phyloP scores from a whole-genome alignment of 306 rosid species.

The Crataegus laevigata region DNA sequence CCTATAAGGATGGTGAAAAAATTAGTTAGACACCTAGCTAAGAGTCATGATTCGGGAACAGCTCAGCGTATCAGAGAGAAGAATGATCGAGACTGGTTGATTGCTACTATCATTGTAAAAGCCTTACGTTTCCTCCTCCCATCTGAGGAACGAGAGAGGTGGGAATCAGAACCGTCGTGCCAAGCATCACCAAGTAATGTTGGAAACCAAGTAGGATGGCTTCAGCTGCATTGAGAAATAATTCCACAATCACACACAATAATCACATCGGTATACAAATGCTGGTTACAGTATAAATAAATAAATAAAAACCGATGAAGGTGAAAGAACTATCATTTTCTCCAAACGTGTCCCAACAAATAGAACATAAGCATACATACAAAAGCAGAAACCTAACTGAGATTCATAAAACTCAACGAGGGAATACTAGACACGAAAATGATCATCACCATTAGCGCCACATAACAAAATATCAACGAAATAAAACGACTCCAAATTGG shows the following conservation, averaged over 20 bases:
- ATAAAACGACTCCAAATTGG: neutral
- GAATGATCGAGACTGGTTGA: slow-evolving; percentile 10
- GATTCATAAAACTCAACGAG: neutral
- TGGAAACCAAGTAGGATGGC: slow-evolving; percentile 96
- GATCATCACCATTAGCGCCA: neutral
- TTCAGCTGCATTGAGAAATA: slow-evolving; percentile 58
- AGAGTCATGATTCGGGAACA: neutral
- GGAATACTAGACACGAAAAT: neutral
- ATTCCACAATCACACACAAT: slow-evolving; percentile 3
- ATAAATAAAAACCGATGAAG: neutral
- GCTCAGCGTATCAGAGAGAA: neutral
- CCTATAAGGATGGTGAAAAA: slow-evolving; percentile 36
- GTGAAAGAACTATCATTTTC: neutral
- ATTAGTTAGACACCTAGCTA: slow-evolving; percentile 12
- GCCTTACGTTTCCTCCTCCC: slow-evolving; percentile 98
- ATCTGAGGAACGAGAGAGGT: slow-evolving; percentile 85
- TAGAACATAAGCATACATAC: neutral
- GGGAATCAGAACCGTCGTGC: slow-evolving; percentile 89
- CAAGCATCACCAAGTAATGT: slow-evolving; percentile 97
- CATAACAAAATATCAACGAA: neutral
- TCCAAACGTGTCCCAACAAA: neutral
- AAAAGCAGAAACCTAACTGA: neutral
- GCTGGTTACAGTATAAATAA: neutral
- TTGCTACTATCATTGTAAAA: neutral
- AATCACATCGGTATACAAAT: slow-evolving; percentile 18